These are phyloP conservation scores for Citrullus colocynthis DNA, from an alignment of 306 rosid genomes.

Conservation along the genomic window DNA sequence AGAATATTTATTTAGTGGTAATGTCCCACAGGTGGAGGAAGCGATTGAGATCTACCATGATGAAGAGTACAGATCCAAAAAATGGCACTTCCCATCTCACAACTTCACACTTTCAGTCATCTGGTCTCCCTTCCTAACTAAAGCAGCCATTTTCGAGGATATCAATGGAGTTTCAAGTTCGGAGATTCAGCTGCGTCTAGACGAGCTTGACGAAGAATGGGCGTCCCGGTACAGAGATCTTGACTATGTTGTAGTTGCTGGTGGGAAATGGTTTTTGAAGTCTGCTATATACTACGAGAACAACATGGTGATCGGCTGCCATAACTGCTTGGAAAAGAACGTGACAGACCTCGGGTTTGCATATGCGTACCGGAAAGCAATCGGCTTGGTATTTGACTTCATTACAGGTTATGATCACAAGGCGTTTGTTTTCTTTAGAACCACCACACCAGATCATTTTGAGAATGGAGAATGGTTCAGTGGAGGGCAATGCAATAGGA, in stretches of 20 bases:
- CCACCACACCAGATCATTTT: constrained; percentile 75
- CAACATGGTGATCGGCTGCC: constrained; percentile 37
- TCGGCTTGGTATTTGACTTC: constrained; percentile 28
- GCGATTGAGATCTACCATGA: constrained; percentile 71
- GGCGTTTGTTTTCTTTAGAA: constrained; percentile 47
- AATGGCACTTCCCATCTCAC: constrained; percentile 59
- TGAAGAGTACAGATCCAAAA: constrained; percentile 60
- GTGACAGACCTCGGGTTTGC: constrained; percentile 47
- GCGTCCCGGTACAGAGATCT: constrained; percentile 26
- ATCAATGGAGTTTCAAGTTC: constrained; percentile 53
- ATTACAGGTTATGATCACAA: constrained; percentile 22
- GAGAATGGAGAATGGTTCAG: constrained; percentile 80
- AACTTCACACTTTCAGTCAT: constrained; percentile 67
- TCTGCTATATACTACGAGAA: constrained; percentile 62
- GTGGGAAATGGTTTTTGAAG: constrained; percentile 83
- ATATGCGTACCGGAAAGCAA: constrained; percentile 43
- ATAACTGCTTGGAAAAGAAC: constrained; percentile 49
- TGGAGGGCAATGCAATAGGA: constrained; percentile 77
- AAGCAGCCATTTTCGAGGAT: constrained; percentile 65
- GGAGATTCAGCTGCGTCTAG: constrained; percentile 54
- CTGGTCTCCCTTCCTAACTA: constrained; percentile 71
- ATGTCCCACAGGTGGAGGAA: constrained; percentile 48
- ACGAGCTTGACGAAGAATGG: constrained; percentile 47
- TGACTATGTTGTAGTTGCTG: constrained; percentile 38
- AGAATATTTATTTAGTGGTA: background rate